Percentiles rank a stretch among this genome's conserved stretches.
phyloP scores from a whole-genome alignment of 306 rosid species.

The Inga laurina region DNA sequence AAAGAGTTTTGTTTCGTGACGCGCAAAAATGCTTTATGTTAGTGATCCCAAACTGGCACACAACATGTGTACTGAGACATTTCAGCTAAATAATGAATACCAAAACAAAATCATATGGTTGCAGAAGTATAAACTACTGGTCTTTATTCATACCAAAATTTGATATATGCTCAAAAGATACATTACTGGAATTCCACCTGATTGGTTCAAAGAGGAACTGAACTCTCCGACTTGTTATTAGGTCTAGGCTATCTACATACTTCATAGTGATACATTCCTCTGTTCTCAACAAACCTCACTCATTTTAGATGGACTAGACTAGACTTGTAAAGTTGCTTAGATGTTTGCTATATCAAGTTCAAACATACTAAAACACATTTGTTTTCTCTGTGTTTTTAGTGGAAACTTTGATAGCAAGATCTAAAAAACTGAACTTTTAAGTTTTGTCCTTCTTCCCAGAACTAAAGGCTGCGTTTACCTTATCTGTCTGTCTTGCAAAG shows the following conservation, averaged over 20 bases:
- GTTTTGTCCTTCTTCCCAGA: not conserved
- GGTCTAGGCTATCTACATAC: not conserved
- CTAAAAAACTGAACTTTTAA: not conserved
- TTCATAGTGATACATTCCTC: not conserved
- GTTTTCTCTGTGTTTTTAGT: not conserved
- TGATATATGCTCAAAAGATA: conserved; percentile 29
- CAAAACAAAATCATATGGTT: not conserved
- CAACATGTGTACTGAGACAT: too few species aligned
- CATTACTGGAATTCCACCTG: conserved; percentile 24
- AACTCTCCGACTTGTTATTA: conserved; percentile 22
- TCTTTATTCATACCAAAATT: conserved; percentile 37
- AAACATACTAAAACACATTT: not conserved
- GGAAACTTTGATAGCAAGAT: not conserved
- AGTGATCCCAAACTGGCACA: too few species aligned
- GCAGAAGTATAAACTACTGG: not conserved
- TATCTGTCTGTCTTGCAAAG: not conserved
- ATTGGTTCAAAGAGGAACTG: not conserved
- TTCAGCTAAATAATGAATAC: not conserved
- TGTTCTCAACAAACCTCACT: not conserved
- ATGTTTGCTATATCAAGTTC: not conserved
- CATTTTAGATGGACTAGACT: not conserved
- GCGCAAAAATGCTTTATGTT: too few species aligned
- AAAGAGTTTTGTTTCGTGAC: too few species aligned
- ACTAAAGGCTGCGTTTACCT: not conserved
- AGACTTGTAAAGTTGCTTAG: not conserved